phyloP scores from a whole-genome alignment of 345 rosid genomes.

The Erodium maritimum region DNA sequence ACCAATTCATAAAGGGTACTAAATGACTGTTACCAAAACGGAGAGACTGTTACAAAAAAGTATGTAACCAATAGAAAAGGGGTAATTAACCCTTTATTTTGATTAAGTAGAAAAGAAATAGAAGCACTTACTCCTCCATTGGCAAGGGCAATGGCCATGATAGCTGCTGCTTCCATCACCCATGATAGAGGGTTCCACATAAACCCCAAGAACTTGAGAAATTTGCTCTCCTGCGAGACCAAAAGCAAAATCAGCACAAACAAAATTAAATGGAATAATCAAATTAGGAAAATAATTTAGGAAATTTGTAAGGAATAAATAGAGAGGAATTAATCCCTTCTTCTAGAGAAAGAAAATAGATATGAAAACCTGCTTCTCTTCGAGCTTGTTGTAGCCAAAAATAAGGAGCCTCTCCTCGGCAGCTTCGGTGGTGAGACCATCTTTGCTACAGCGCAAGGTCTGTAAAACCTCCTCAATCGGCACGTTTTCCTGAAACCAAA shows the following conservation, averaged over 20 bases:
- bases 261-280: constrained; percentile 1
- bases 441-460: constrained; percentile 39
- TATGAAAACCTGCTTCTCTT: constrained; percentile 40
- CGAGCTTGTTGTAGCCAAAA: constrained; percentile 57
- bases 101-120: not conserved
- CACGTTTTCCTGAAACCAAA: constrained; percentile 41
- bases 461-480: constrained; percentile 56
- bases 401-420: constrained; percentile 44
- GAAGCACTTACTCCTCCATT: constrained; percentile 46
- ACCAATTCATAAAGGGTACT: no score
- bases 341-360: not conserved
- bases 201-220: constrained; percentile 50
- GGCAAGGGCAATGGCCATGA: constrained; percentile 69
- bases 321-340: not conserved
- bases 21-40: no score
- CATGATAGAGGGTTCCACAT: constrained; percentile 76
- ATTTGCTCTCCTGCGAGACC: constrained; percentile 40
- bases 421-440: constrained; percentile 49
- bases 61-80: no score
- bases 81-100: no score
- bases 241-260: not conserved
- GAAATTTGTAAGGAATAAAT: no score
- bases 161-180: constrained; percentile 74
- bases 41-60: no score
- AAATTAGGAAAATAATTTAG: not conserved